phyloP scores from a whole-genome alignment of 768 basidiomycete species.

The Cyathus striatus region DNA sequence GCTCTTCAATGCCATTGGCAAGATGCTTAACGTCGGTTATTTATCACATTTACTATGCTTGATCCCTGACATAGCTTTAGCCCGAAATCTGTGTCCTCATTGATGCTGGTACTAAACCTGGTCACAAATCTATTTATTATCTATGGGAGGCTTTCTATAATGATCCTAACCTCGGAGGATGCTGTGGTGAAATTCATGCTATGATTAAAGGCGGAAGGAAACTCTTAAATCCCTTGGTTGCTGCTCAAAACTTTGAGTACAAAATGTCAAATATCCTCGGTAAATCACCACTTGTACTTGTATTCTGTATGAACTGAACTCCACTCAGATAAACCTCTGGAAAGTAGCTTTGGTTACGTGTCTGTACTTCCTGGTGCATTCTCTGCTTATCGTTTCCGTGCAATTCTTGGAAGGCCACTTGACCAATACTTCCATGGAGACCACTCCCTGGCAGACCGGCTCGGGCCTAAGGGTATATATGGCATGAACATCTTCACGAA shows the following conservation, averaged over 20 bases:
- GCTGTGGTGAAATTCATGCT: conserved; percentile 93
- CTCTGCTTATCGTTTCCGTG: conserved; percentile 92
- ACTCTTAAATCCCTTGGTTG: conserved; percentile 86
- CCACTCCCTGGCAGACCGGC: conserved; percentile 84
- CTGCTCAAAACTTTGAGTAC: conserved; percentile 97
- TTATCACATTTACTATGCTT: no score
- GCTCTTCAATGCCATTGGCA: conserved; percentile 93
- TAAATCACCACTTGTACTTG: conserved; percentile 16
- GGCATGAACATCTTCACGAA: conserved; percentile 98
- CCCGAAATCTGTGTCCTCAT: conserved; percentile 91
- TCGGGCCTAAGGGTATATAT: conserved; percentile 90
- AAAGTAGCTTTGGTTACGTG: conserved; percentile 94
- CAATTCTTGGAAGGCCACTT: conserved; percentile 83
- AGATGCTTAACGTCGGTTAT: conserved; percentile 65
- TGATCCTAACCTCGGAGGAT: conserved; percentile 73
- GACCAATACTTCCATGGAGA: conserved; percentile 88
- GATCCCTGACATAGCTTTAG: conserved; percentile 31
- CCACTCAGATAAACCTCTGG: conserved; percentile 77
- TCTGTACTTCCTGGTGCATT: conserved; percentile 96
- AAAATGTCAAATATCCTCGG: conserved; percentile 97
- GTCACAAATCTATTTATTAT: conserved; percentile 93
- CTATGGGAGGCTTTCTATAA: conserved; percentile 92
- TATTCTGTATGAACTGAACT: not conserved
- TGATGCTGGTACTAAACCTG: conserved; percentile 96
- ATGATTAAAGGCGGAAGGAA: conserved; percentile 94